Evolutionary conservation across 2,329 filamentous ascomycete species (phyloP).

Genomic region (Orbilia quercus): DNA sequence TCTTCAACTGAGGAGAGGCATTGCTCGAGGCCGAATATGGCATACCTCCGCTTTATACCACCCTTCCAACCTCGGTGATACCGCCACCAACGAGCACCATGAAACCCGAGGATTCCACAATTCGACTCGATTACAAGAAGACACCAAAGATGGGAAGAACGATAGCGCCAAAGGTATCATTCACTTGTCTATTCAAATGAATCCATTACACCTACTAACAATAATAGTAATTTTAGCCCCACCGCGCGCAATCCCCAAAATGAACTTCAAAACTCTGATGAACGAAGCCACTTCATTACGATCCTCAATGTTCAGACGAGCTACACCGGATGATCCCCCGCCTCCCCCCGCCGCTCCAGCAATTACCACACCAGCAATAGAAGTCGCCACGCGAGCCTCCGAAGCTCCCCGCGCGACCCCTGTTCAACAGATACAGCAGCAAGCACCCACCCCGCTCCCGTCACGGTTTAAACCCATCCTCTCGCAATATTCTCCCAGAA

Average conservation of each 20-base stretch:
- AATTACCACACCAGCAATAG: background rate
- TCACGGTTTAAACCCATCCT: conserved; percentile 9
- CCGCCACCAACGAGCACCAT: background rate
- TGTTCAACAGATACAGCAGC: background rate
- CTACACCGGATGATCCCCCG: background rate
- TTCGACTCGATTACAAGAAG: conserved; percentile 21
- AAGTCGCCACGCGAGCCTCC: background rate
- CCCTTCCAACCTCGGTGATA: conserved; percentile 7
- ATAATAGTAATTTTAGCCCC: background rate
- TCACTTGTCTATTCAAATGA: too few relatives aligned
- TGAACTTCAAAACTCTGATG: conserved; percentile 42
- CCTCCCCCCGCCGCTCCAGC: conserved; percentile 5
- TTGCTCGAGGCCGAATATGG: conserved; percentile 51
- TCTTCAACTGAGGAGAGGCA: conserved; percentile 53
- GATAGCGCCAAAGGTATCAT: conserved; percentile 23
- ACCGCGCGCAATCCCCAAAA: conserved; percentile 43
- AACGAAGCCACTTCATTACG: conserved; percentile 31
- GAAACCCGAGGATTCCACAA: conserved; percentile 18
- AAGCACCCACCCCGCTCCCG: conserved; percentile 5
- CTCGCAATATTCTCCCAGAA: too few relatives aligned
- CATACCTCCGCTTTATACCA: conserved; percentile 47
- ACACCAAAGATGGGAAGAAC: conserved; percentile 15
- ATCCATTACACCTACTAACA: too few relatives aligned
- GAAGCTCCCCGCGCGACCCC: background rate
- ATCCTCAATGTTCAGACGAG: conserved; percentile 22